These are phyloP conservation scores for Hibiscus trionum DNA, from an alignment of 345 rosid species.

Conservation along the genomic window DNA sequence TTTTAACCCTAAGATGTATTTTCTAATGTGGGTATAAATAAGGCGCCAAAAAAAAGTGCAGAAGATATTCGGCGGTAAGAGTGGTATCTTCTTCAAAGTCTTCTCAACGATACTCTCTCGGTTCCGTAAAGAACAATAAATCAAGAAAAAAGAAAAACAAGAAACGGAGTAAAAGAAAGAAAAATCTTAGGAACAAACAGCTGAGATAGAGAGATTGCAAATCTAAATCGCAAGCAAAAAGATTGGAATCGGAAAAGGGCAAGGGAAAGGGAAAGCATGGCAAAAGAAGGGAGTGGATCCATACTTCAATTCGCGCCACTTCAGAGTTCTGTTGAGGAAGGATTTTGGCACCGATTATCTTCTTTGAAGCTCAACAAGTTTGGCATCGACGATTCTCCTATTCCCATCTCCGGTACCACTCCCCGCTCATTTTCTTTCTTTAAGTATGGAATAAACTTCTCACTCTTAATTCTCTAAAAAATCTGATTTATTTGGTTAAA, in stretches of 20 bases:
- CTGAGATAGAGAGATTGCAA: too few species aligned
- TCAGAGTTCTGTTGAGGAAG: constrained; percentile 76
- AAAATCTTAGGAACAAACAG: background rate
- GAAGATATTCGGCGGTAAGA: too few species aligned
- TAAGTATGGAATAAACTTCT: background rate
- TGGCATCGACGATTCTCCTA: constrained; percentile 87
- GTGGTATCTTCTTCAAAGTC: background rate
- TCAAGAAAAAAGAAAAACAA: background rate
- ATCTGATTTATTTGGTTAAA: background rate
- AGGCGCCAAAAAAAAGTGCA: too few species aligned
- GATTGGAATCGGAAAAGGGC: too few species aligned
- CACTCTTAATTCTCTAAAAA: background rate
- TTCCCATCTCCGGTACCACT: constrained; percentile 58
- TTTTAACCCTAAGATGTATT: too few species aligned
- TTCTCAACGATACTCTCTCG: background rate
- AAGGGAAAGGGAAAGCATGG: too few species aligned
- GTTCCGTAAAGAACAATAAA: background rate
- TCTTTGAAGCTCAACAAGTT: constrained; percentile 77
- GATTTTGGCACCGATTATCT: constrained; percentile 89
- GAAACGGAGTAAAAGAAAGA: background rate
- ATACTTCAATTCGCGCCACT: constrained; percentile 73
- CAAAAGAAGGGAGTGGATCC: constrained; percentile 14
- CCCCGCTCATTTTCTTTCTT: background rate
- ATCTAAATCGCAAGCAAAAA: too few species aligned
- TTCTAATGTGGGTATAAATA: too few species aligned